Evolutionary conservation across 164 flowering plant species (phyloP).

Genomic region (Berberis thunbergii): DNA sequence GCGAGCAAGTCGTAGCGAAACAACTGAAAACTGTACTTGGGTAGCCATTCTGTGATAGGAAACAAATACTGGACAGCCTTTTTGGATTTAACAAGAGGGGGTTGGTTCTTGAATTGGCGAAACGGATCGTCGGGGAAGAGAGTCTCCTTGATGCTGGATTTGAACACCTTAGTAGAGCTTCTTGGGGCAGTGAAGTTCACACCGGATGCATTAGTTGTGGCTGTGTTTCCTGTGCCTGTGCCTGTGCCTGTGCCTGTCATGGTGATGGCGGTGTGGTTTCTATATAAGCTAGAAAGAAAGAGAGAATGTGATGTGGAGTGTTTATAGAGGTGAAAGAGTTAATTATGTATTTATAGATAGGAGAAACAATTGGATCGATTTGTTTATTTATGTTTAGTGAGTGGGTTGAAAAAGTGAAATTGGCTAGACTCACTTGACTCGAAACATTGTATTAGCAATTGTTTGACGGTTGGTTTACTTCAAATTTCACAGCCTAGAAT

Average conservation of each 20-base stretch:
- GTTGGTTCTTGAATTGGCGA: slow-evolving; percentile 40
- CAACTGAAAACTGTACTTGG: slow-evolving; percentile 38
- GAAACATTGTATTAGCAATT: no score
- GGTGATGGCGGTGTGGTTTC: no score
- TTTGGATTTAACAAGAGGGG: slow-evolving; percentile 14
- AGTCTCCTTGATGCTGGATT: slow-evolving; percentile 26
- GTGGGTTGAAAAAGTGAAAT: no score
- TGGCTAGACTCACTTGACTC: no score
- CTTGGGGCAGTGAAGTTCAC: slow-evolving; percentile 1
- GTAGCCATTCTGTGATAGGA: slow-evolving; percentile 68
- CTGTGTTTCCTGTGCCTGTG: no score
- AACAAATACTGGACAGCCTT: slow-evolving; percentile 47
- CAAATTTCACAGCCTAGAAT: no score
- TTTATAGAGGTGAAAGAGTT: not conserved
- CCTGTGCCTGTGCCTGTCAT: no score
- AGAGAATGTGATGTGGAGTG: not conserved
- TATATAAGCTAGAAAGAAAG: not conserved
- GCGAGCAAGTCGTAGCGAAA: slow-evolving; percentile 58
- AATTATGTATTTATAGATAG: not conserved
- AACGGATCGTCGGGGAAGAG: slow-evolving; percentile 78
- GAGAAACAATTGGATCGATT: not conserved
- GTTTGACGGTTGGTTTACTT: no score
- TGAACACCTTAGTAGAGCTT: not conserved
- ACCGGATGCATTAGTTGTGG: not conserved
- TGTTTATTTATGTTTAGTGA: no score